Evolutionary conservation across 768 basidiomycete genomes (phyloP), one percentile per base, ranked within the genome.

Genomic region (Suillus lakei): DNA sequence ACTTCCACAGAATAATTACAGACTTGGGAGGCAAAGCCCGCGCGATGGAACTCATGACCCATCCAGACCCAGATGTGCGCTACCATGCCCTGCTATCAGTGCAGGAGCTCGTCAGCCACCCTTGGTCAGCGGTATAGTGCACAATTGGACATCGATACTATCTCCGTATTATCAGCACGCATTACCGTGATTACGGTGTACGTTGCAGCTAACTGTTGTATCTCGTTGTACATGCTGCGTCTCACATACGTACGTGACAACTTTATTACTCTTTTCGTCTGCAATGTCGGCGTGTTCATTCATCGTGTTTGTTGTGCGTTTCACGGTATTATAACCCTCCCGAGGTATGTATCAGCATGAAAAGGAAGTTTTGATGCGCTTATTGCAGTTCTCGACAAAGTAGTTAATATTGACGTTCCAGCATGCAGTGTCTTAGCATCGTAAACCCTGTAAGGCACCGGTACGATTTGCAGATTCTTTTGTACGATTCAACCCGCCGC

Each of bases 41-140:
- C 30, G 90, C 92, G 5, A 95, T 95, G 93, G 92, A 95, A 73
- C 84, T 99, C 60, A 96, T 99, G 94, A 88, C 90, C 0, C 94
- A 98, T 76, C 80, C 85, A 38, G 88, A 95, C 74, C 81, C 91
- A 26, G 92, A 99, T 71, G 95, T 98, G 62, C 88, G 95, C 69
- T 99, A 99, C 83, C 90, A 91, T 64, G 95, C 96, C 2, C 81
- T 99, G 43, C 81, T 98, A 43, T 91, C 93, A 6, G 96, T 96
- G 10, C 96, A 98, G 74, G 87, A 91, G 62, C 88, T 98, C 38
- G 92, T 98, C 72, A 95, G 94, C 75, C 94, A 96, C 70, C 90
- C 93, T 10, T 96, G 93, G 93, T 76, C 86, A 51, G 79, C 84
- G 26, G 85, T 81, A 44, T 89, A 70, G 72, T 32, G 61, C 21